These are phyloP conservation scores for Phytophthora boehmeriae DNA, from an alignment of 352 stramenopile genomes.

Conservation along the genomic window DNA sequence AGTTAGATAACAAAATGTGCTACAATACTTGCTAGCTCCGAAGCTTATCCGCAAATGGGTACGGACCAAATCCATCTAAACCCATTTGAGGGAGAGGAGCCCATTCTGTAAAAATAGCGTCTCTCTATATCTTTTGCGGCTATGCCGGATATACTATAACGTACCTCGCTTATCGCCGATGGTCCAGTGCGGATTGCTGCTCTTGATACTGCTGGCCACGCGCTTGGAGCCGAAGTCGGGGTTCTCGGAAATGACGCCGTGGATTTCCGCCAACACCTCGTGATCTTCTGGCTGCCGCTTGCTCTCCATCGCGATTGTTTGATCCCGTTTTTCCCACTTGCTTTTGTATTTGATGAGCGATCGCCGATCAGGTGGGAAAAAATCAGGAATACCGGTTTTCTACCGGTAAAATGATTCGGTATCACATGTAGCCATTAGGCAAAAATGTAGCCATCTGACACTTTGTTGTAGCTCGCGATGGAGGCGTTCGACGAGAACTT, in stretches of 20 bases:
- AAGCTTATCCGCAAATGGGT: conserved; percentile 19
- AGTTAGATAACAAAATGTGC: neutral
- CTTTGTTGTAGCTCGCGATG: no score
- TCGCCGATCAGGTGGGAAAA: neutral
- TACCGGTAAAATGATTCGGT: neutral
- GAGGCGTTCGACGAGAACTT: no score
- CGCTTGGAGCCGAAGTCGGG: conserved; percentile 78
- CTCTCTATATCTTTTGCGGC: neutral
- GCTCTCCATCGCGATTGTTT: conserved; percentile 41
- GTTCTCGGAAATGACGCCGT: conserved; percentile 58
- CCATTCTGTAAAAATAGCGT: neutral
- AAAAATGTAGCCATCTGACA: no score
- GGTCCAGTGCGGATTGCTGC: conserved; percentile 69
- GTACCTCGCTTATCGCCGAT: conserved; percentile 75
- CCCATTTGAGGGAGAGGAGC: neutral
- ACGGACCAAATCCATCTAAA: neutral
- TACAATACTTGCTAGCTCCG: no score
- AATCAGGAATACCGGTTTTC: neutral
- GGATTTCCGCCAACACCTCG: conserved; percentile 65
- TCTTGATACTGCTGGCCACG: conserved; percentile 62
- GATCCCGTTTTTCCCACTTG: neutral
- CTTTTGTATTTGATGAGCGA: no score
- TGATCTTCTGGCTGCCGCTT: conserved; percentile 69
- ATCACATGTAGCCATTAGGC: neutral
- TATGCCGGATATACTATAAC: conserved; percentile 11